Evolutionary conservation across 148 eudicot species (phyloP), one percentile per base, ranked within the genome.

Genomic region (Rheum nobile): DNA sequence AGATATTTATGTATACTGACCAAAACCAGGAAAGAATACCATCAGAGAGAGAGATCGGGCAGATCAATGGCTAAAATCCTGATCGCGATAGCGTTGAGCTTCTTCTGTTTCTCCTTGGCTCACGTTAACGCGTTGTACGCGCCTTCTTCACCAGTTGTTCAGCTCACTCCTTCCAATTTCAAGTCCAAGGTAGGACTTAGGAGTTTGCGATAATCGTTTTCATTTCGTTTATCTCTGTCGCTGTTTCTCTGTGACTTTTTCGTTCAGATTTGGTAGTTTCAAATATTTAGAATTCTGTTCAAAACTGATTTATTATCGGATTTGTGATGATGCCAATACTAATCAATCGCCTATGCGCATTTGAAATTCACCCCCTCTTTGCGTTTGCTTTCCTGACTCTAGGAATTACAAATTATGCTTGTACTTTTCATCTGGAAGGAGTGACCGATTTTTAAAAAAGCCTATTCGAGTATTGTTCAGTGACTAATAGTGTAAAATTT

Each of bases 121-220:
- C 22, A 67, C 22, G 42, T 67, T 67, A 34, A 67, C 71, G 71
- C 71, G 21, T 38, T 67, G 41, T 67, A 67, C 24, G 71, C 19
- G 41, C 43, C 71, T 17, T 67, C 71, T 34, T 67, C 71, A 12
- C 71, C 41, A 10, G 71, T 67, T 67, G 71, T 67, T 17, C 71
- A 67, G 71, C 71, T 67, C 71, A 67, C 71, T 67, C 42, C 71
- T 38, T 34, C 71, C 43, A 67, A 67, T 38, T 67, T 67, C 71
- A 67, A 67, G 71, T 14, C 71, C 43, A 67, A 67, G 71, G 71
- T n/a, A n/a, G n/a, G n/a, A n/a, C n/a, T n/a, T 67, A 67, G 4
- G 65, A 57, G 65, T 24, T 24, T 11, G 2, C 32, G 14, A 26
- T 6, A 57, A n/a, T 50, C 57, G 57, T 50, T 48, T 48, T 48